Base-by-base conservation (phyloP, 2,329 filamentous ascomycete species). In the Aspergillus fumigatiaffinis region DNA sequence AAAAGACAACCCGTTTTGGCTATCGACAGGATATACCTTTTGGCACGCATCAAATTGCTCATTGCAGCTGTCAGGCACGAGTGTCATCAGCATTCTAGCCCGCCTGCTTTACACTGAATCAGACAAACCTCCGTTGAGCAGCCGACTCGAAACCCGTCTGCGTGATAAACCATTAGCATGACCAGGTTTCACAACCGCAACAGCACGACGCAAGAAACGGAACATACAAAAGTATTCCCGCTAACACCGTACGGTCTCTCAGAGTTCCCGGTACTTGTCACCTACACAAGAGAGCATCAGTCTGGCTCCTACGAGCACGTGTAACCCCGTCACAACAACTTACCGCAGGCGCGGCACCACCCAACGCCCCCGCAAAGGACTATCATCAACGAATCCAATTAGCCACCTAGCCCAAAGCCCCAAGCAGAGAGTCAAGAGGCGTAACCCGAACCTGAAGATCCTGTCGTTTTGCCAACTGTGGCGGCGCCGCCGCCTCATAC, bases 191-290 rank as follows among this genome's bases (percentile, higher is more conserved):
- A 12, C 48, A 49, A 25, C 29, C 14, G 25, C 25, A 17, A 17
- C 55, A 38, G 9, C 3, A 20, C 7, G 10, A 21, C 21, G 23
- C 7, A 53, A 10, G 26, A 29, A 29, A 9, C 3, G 6, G 6
- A 38, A 59, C 56, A 28, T 50, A 68, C 64, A 56, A 68, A 68
- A 9, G 62, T 64, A 55, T 67, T 54, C n/a, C 65, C 65, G 17
- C 63, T 55, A 25, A 68, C 66, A 4, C 53, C 57, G 55, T 56
- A 68, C n/a, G 65, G 66, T 35, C 65, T 59, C 29, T 58, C 55
- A 2, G 57, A 6, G 48, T 67, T 55, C 3, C 60, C 63, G 2
- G 65, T 66, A 20, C 58, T 25, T 2, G 52, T 64, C 44, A 68
- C 60, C 61, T 57, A 52, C n/a, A 46, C 26, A 41, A 35, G 51